These are phyloP conservation scores for Coemansia sp. DNA, from an alignment of 192 early-diverging fungal genomes.

Conservation along the genomic window DNA sequence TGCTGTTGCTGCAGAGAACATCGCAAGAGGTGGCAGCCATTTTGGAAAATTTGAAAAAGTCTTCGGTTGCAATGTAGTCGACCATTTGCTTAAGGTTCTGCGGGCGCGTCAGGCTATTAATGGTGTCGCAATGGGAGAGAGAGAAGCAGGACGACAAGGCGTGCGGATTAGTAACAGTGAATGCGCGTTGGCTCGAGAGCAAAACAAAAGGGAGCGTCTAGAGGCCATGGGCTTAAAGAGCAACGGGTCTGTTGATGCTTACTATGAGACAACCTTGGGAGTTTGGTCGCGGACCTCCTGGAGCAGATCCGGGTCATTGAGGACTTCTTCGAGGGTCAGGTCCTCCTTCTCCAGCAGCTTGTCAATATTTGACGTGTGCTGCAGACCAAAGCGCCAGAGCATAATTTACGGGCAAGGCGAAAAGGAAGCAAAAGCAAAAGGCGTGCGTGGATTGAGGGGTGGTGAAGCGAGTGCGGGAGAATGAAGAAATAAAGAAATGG, in stretches of 20 bases:
- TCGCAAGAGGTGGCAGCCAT: conserved; percentile 45
- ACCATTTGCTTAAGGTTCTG: conserved; percentile 69
- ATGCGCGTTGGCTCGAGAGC: too few species aligned
- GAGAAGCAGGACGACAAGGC: too few species aligned
- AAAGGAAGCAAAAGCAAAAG: conserved; percentile 9
- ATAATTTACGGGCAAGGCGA: conserved; percentile 55
- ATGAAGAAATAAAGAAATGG: background rate
- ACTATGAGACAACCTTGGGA: conserved; percentile 79
- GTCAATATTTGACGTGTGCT: conserved; percentile 87
- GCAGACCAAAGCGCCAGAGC: conserved; percentile 95
- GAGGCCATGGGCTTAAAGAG: too few species aligned
- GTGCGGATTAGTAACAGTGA: too few species aligned
- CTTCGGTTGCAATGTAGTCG: conserved; percentile 77
- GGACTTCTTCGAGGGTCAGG: conserved; percentile 82
- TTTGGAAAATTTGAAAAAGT: conserved; percentile 67
- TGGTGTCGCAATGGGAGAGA: too few species aligned
- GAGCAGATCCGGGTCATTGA: conserved; percentile 90
- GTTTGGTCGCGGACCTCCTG: conserved; percentile 95
- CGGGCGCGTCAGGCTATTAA: conserved; percentile 65
- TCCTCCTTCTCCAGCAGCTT: conserved; percentile 88
- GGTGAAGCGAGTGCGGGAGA: background rate
- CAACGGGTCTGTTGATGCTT: too few species aligned
- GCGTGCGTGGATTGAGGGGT: conserved; percentile 4
- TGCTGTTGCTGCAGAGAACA: conserved; percentile 48
- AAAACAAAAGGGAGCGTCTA: too few species aligned